Percentiles rank a stretch among this genome's conserved stretches.
Evolutionary conservation across 164 flowering plant species (phyloP).

Genomic region (Amborella trichopoda): DNA sequence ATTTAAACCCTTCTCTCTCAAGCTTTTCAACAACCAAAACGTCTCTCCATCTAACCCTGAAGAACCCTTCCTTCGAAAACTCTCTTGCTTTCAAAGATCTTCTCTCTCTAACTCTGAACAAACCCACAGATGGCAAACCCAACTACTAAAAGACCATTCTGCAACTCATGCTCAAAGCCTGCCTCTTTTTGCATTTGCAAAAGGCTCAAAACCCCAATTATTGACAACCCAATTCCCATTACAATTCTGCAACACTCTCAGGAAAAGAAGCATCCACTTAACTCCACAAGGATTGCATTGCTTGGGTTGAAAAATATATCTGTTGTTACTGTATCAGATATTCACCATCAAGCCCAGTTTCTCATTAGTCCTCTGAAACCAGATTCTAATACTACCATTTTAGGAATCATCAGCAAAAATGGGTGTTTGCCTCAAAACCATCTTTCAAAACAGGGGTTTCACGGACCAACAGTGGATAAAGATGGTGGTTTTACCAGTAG

Average conservation of each 20-base stretch:
- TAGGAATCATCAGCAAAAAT: too few relatives aligned
- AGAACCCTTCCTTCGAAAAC: constrained; percentile 8
- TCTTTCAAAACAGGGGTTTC: too few relatives aligned
- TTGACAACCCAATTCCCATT: constrained; percentile 39
- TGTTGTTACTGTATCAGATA: constrained; percentile 44
- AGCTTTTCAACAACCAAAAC: too few relatives aligned
- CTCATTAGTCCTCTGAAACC: constrained; percentile 18
- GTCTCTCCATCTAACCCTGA: not conserved
- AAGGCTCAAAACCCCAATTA: constrained; percentile 27
- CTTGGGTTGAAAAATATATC: constrained; percentile 56
- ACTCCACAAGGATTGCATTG: constrained; percentile 57
- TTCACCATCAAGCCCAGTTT: constrained; percentile 37
- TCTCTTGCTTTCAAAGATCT: constrained; percentile 15
- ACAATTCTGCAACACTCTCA: constrained; percentile 68
- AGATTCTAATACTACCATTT: too few relatives aligned
- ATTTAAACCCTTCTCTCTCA: too few relatives aligned
- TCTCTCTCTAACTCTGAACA: too few relatives aligned
- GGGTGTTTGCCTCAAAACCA: too few relatives aligned
- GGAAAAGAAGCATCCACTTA: constrained; percentile 64
- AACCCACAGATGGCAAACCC: constrained; percentile 32
- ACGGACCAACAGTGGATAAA: too few relatives aligned
- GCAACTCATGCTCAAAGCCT: constrained; percentile 58
- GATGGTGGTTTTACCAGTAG: too few relatives aligned
- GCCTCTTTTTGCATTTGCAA: constrained; percentile 44
- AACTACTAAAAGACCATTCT: constrained; percentile 38